Conservation (phyloP, 352 stramenopile species). For the Aphanomyces stellatus region DNA sequence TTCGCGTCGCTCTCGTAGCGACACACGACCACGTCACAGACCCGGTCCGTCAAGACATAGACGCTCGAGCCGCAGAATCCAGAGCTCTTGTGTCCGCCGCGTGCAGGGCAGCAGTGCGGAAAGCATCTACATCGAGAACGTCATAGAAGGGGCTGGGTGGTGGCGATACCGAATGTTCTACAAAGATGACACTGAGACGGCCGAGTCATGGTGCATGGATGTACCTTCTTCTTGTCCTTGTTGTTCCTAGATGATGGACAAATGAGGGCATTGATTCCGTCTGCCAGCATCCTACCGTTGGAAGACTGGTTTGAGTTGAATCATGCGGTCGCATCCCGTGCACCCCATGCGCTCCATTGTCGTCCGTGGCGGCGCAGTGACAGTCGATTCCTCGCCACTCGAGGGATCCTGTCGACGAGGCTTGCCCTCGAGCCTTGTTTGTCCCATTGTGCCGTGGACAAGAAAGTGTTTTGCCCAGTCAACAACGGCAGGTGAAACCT, state of each 20-base stretch:
- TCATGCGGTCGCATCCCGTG: neutral
- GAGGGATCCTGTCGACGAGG: too few species aligned
- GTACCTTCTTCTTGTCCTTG: conserved; percentile 19
- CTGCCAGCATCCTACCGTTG: neutral
- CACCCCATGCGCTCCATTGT: neutral
- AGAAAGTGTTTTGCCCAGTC: too few species aligned
- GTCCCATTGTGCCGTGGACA: too few species aligned
- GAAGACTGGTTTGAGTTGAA: conserved; percentile 10
- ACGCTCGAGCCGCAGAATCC: conserved; percentile 18
- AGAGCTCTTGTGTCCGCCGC: conserved; percentile 11
- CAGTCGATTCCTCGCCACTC: neutral
- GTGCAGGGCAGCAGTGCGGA: conserved; percentile 8
- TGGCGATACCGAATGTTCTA: neutral
- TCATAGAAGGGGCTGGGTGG: neutral
- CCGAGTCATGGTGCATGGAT: neutral
- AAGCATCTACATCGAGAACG: conserved; percentile 1
- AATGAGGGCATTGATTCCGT: neutral
- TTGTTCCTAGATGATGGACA: conserved; percentile 3
- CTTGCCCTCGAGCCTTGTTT: too few species aligned
- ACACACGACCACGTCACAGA: neutral
- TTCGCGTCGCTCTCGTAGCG: conserved; percentile 10
- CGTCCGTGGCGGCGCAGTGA: neutral
- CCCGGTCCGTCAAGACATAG: neutral
- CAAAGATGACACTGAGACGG: neutral
- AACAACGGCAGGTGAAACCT: too few species aligned